Evolutionary conservation across 768 basidiomycete species (phyloP), one percentile per base, ranked within the genome.

Genomic region (Boletus coccyginus): DNA sequence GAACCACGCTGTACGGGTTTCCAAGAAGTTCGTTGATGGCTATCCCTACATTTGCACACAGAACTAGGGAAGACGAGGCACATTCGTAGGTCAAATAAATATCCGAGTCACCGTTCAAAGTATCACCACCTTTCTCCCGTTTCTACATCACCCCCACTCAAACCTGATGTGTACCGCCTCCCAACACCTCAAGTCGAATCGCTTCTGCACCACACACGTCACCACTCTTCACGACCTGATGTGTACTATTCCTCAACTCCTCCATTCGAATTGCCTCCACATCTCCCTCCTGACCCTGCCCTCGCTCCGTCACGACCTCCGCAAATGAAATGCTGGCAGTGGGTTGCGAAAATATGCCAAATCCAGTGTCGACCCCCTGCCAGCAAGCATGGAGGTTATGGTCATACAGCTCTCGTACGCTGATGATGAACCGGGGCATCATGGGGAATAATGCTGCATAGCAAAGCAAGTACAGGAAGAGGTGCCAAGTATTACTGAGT

Each of bases 291-390:
- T 21, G 24, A 6, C 3, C 4, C 5, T 27, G 27, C 4, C 27
- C 27, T 4, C 6, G 33, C 10, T 12, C 21, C 2, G 35, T 2
- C 3, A 10, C 2, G n/a, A 16, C n/a, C 21, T n/a, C 36, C 5
- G 21, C 41, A 5, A 57, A 51, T 7, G 35, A 3, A n/a, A 57
- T 59, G 1, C 29, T 19, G 17, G 29, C 3, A 21, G 6, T 2
- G 17, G 35, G 39, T 17, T 41, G 46, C 10, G 46, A 49, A 14
- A 9, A n/a, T 1, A 41, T 12, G 2, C 57, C 50, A 32, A 55
- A 59, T 44, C 56, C 59, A 7, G 35, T 32, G 29, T 58, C 59
- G 3, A 47, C 43, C n/a, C 40, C 45, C 3, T 48, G 47, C 11
- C 36, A 17, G 9, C 36, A 14, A 17, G 27, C 21, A 29, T 7